A percentile compares a stretch with the other conserved stretches of the same genome.
These are phyloP conservation scores for Cladosporium sp. DNA, from an alignment of 2,329 filamentous ascomycete species.

Conservation along the genomic window DNA sequence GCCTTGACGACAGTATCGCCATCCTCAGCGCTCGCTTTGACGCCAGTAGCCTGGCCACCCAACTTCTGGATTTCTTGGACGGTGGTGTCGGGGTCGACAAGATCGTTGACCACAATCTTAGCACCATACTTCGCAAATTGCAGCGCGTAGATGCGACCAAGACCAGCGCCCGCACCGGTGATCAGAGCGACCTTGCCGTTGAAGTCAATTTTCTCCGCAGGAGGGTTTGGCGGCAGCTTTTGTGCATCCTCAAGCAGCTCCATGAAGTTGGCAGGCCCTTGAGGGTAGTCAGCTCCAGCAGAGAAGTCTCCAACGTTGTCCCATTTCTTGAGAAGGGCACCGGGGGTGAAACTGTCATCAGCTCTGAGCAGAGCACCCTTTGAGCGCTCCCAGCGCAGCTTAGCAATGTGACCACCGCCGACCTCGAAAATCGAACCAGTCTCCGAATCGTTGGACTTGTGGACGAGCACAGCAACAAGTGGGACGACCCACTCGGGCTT, in stretches of 20 bases:
- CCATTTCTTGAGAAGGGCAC: slow-evolving; percentile 87
- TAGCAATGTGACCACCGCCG: slow-evolving; percentile 86
- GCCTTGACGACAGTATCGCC: slow-evolving; percentile 87
- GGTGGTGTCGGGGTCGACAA: slow-evolving; percentile 85
- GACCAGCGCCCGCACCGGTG: slow-evolving; percentile 84
- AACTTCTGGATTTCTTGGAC: slow-evolving; percentile 88
- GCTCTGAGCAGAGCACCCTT: slow-evolving; percentile 85
- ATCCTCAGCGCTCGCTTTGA: slow-evolving; percentile 91
- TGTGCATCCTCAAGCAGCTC: slow-evolving; percentile 76
- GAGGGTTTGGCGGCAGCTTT: slow-evolving; percentile 68
- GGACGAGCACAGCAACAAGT: slow-evolving; percentile 80
- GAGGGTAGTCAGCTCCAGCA: slow-evolving; percentile 69
- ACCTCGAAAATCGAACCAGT: slow-evolving; percentile 90
- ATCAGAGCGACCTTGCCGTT: slow-evolving; percentile 80
- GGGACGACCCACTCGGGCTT: slow-evolving; percentile 96
- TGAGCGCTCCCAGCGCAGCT: slow-evolving; percentile 92
- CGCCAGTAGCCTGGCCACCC: slow-evolving; percentile 85
- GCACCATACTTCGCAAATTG: slow-evolving; percentile 82
- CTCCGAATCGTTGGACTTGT: slow-evolving; percentile 78
- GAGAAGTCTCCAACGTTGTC: slow-evolving; percentile 82
- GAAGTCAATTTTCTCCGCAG: slow-evolving; percentile 73
- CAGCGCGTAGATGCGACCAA: slow-evolving; percentile 85
- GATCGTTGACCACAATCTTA: slow-evolving; percentile 88
- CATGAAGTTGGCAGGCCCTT: slow-evolving; percentile 84
- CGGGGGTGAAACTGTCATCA: slow-evolving; percentile 82